phyloP scores from a whole-genome alignment of 176 grass and related monocot genomes.

The Ensete ventricosum region DNA sequence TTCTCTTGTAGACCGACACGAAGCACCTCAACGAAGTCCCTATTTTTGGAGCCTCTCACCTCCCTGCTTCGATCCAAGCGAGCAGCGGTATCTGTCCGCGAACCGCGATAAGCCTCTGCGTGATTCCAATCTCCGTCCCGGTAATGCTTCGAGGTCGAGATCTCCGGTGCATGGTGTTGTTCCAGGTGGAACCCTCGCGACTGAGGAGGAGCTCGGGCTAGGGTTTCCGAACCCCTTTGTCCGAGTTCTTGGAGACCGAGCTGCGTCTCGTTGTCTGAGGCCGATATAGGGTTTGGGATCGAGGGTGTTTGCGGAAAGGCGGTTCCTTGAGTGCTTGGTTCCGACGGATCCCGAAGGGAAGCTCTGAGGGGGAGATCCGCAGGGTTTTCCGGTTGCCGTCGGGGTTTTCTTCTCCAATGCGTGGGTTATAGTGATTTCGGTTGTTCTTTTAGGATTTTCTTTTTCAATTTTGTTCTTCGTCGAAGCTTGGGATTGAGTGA shows the following conservation, averaged over 20 bases:
- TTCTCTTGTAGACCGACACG: constrained; percentile 2
- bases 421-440: neutral
- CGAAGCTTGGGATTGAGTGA: neutral
- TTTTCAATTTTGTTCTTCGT: neutral
- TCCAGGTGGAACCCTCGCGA: neutral
- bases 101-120: neutral
- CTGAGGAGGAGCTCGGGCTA: neutral
- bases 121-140: neutral
- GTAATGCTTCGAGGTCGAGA: neutral
- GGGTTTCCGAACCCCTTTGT: constrained; percentile 7
- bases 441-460: neutral
- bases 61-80: neutral
- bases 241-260: neutral
- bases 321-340: neutral
- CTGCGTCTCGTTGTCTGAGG: neutral
- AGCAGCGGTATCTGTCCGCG: neutral
- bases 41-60: neutral
- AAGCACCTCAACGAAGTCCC: neutral
- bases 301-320: neutral
- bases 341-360: neutral
- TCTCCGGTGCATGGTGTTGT: neutral
- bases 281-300: neutral
- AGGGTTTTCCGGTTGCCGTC: neutral
- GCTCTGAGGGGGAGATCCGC: neutral
- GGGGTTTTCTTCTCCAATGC: neutral